These are phyloP conservation scores for Globisporangium paroecandrum DNA, from an alignment of 352 stramenopile genomes.

Conservation along the genomic window DNA sequence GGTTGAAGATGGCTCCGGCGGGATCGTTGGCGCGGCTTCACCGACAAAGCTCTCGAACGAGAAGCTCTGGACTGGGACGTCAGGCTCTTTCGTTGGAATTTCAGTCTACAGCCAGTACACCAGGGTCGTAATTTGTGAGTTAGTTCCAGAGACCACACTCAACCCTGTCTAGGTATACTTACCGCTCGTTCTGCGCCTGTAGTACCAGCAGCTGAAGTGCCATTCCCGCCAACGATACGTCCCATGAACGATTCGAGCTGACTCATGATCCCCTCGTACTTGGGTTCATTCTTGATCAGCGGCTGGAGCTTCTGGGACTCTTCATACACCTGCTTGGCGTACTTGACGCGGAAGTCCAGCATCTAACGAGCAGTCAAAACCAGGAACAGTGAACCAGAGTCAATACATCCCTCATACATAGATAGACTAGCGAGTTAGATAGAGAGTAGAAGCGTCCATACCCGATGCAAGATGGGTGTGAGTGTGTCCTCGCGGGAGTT, in stretches of 20 bases:
- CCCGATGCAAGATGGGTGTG: constrained; percentile 55
- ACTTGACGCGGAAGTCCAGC: constrained; percentile 60
- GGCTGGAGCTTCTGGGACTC: constrained; percentile 51
- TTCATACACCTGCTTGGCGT: constrained; percentile 52
- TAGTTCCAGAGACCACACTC: not conserved
- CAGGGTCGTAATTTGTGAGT: not conserved
- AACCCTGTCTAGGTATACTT: not conserved
- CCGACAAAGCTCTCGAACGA: constrained; percentile 72
- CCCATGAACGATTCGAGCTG: constrained; percentile 41
- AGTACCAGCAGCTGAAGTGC: not conserved
- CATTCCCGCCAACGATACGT: constrained; percentile 10
- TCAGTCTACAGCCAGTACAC: not conserved
- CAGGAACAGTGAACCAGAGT: not conserved
- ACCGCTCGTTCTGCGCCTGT: not conserved
- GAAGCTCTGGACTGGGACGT: constrained; percentile 37
- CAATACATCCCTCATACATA: not conserved
- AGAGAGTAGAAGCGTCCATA: constrained; percentile 10
- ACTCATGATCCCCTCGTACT: constrained; percentile 38
- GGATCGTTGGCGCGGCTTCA: constrained; percentile 22
- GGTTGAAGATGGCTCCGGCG: not conserved
- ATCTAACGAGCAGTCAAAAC: constrained; percentile 19
- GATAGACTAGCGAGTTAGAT: not conserved
- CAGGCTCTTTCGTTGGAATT: constrained; percentile 1
- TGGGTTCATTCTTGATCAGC: constrained; percentile 38
- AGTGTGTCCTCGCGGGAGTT: constrained; percentile 55